Evolutionary conservation across 164 flowering plant genomes (phyloP).

Genomic region (Vitis labrusca): DNA sequence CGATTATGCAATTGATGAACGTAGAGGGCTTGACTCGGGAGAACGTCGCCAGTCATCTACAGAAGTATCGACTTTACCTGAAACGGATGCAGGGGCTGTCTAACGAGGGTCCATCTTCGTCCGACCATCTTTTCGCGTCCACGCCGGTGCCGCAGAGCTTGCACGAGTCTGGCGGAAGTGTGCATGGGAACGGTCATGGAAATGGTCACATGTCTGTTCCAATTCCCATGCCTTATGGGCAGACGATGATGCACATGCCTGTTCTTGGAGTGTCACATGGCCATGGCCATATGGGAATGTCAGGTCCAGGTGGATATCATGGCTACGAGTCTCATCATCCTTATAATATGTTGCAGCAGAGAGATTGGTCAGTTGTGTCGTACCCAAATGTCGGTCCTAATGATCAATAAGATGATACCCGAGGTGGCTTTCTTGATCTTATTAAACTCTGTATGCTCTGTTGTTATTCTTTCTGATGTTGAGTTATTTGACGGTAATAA

Average conservation of each 20-base stretch:
- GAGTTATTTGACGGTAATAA: neutral
- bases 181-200: constrained; percentile 18
- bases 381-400: constrained; percentile 32
- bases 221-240: constrained; percentile 41
- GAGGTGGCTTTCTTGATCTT: neutral
- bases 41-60: constrained; percentile 95
- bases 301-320: constrained; percentile 17
- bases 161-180: constrained; percentile 29
- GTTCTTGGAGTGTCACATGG: constrained; percentile 27
- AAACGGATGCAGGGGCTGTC: constrained; percentile 85
- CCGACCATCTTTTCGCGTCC: constrained; percentile 64
- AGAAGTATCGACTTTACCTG: constrained; percentile 84
- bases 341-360: constrained; percentile 42
- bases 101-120: constrained; percentile 48
- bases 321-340: constrained; percentile 46
- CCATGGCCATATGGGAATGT: constrained; percentile 44
- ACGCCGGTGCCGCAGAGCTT: constrained; percentile 60
- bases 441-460: no score
- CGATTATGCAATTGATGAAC: constrained; percentile 97
- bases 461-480: constrained; percentile 2
- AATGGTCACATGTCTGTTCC: constrained; percentile 31
- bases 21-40: constrained; percentile 94
- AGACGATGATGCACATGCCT: constrained; percentile 37
- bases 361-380: constrained; percentile 45
- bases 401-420: constrained; percentile 25